Evolutionary conservation across 176 grass and related monocot species (phyloP).

Genomic region (Rhynchospora tenuis): DNA sequence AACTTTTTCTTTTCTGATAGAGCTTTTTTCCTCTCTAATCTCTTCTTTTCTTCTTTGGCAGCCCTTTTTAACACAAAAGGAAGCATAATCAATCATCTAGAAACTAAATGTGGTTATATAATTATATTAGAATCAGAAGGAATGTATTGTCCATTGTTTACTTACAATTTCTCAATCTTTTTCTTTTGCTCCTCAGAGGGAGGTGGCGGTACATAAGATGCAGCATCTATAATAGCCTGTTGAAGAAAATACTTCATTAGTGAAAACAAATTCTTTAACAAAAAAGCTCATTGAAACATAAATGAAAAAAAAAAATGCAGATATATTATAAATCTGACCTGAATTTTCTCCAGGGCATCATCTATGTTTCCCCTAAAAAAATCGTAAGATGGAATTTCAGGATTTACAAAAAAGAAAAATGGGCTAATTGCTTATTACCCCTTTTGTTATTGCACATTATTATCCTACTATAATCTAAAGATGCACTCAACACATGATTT

Average conservation of each 20-base stretch:
- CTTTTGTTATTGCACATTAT: not conserved
- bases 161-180: constrained; percentile 93
- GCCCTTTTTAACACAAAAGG: constrained; percentile 39
- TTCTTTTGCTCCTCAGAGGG: constrained; percentile 94
- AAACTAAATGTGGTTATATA: not conserved
- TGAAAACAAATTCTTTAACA: not conserved
- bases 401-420: not conserved
- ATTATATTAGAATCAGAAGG: constrained; percentile 19
- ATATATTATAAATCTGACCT: constrained; percentile 35
- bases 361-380: constrained; percentile 80
- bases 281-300: not conserved
- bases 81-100: constrained; percentile 2
- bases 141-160: not conserved
- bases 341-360: constrained; percentile 89
- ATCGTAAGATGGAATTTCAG: constrained; percentile 11
- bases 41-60: constrained; percentile 75
- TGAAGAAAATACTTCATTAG: constrained; percentile 20
- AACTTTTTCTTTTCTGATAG: constrained; percentile 81
- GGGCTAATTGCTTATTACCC: not conserved
- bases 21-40: constrained; percentile 79
- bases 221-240: constrained; percentile 90
- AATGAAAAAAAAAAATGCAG: constrained; percentile 7
- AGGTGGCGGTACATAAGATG: constrained; percentile 89
- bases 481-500: too few relatives aligned
- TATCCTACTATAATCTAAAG: too few relatives aligned